Conservation (phyloP, 495 filamentous ascomycete genomes). For the Stereocaulon alpinum region DNA sequence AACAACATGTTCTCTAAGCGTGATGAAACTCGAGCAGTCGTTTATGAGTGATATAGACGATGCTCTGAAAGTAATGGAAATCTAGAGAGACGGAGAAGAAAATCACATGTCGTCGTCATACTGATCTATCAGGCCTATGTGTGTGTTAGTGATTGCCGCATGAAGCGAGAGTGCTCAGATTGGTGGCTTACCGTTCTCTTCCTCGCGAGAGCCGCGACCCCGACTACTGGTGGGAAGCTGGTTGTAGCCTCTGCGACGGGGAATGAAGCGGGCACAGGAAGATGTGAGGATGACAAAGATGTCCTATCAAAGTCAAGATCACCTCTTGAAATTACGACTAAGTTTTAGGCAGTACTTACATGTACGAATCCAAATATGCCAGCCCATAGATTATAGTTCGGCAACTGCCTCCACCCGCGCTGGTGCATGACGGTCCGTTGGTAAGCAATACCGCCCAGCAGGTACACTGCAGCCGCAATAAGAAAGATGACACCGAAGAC, state of each 20-base stretch:
- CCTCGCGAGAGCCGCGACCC: constrained; percentile 41
- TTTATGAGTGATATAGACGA: not conserved
- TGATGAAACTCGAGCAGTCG: not conserved
- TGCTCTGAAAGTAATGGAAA: not conserved
- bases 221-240: constrained; percentile 20
- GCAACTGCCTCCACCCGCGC: constrained; percentile 88
- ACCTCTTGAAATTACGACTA: constrained; percentile 6
- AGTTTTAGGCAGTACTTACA: constrained; percentile 48
- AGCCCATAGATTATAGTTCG: constrained; percentile 88
- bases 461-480: constrained; percentile 77
- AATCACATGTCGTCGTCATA: constrained; percentile 66
- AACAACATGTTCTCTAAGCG: not conserved
- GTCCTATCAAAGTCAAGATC: constrained; percentile 45
- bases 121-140: constrained; percentile 69
- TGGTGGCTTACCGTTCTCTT: constrained; percentile 53
- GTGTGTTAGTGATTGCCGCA: not conserved
- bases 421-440: constrained; percentile 92
- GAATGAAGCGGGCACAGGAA: constrained; percentile 58
- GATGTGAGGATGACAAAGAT: constrained; percentile 69
- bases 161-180: too few relatives aligned
- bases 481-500: constrained; percentile 83
- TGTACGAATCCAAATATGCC: constrained; percentile 73
- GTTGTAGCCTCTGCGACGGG: constrained; percentile 29
- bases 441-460: constrained; percentile 89
- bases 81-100: not conserved